Evolutionary conservation across 371 early-diverging fungal species (phyloP).

Genomic region (Phascolomyces articulosus): DNA sequence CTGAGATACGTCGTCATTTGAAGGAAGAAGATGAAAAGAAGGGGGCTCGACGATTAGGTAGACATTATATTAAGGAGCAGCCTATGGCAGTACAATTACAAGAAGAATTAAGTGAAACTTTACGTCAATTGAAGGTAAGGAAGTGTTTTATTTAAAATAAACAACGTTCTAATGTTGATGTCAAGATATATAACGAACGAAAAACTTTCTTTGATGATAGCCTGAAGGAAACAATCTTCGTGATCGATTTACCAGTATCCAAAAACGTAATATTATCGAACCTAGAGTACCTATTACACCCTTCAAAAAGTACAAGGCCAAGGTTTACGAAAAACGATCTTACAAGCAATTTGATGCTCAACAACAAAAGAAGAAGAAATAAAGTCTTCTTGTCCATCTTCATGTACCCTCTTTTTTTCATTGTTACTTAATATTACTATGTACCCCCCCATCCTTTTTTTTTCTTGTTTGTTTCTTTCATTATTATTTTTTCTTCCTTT

Average conservation of each 20-base stretch:
- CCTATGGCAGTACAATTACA: conserved; percentile 60
- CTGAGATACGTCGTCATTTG: conserved; percentile 44
- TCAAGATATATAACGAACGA: neutral
- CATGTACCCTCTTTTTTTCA: conserved; percentile 1
- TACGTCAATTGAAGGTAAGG: conserved; percentile 59
- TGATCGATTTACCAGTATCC: conserved; percentile 82
- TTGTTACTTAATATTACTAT: conserved; percentile 4
- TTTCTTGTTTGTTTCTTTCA: neutral
- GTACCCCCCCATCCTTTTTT: neutral
- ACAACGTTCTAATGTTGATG: too few relatives aligned
- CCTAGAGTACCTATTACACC: conserved; percentile 66
- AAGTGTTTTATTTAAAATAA: too few relatives aligned
- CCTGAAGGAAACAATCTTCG: conserved; percentile 88
- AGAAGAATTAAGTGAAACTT: conserved; percentile 61
- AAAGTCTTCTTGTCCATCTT: neutral
- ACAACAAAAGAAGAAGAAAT: conserved; percentile 11
- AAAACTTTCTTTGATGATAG: conserved; percentile 31
- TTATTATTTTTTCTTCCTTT: neutral
- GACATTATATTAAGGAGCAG: conserved; percentile 47
- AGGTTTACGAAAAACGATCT: conserved; percentile 63
- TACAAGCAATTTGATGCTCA: conserved; percentile 46
- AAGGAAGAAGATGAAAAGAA: conserved; percentile 45
- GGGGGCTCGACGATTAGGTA: conserved; percentile 53
- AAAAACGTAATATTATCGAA: conserved; percentile 89
- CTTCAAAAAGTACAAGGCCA: conserved; percentile 40